Conservation (phyloP, 257 asterid species). For the Nicotiana undulata region DNA sequence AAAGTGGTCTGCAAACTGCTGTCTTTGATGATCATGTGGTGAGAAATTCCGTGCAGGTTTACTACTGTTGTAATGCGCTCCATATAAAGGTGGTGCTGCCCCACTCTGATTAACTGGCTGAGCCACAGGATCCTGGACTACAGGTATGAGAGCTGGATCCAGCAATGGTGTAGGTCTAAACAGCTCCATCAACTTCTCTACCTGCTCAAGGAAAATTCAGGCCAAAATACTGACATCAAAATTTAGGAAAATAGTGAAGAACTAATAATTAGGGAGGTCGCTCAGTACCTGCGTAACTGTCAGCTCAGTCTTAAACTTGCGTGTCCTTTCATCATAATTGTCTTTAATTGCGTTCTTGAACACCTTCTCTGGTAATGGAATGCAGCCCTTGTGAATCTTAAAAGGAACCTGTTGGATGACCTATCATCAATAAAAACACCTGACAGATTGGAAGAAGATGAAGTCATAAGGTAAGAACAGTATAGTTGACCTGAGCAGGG, state of each 20-base stretch:
- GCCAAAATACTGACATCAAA: neutral
- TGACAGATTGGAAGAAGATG: slow-evolving; percentile 9
- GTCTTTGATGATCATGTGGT: slow-evolving; percentile 18
- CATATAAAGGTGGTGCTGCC: slow-evolving; percentile 9
- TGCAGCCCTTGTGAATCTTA: slow-evolving; percentile 52
- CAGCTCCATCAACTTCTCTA: slow-evolving; percentile 32
- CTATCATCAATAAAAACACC: slow-evolving; percentile 11
- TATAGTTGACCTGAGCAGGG: slow-evolving; percentile 70
- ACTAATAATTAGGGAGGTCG: neutral
- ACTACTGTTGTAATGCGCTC: neutral
- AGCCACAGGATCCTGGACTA: neutral
- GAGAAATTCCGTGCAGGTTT: neutral
- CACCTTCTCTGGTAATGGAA: slow-evolving; percentile 67
- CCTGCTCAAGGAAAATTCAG: slow-evolving; percentile 35
- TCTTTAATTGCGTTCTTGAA: slow-evolving; percentile 78
- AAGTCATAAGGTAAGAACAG: neutral
- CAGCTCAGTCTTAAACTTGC: slow-evolving; percentile 63
- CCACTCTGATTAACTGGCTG: slow-evolving; percentile 9
- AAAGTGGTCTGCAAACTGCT: slow-evolving; percentile 20
- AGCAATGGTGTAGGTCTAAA: slow-evolving; percentile 44
- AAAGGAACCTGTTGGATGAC: slow-evolving; percentile 59
- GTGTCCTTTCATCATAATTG: slow-evolving; percentile 56
- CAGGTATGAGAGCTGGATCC: slow-evolving; percentile 26
- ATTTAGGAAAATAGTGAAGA: neutral
- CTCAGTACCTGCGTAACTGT: slow-evolving; percentile 55